Percentiles rank a stretch among this genome's conserved stretches.
phyloP scores from a whole-genome alignment of 2,329 filamentous ascomycete species.

The Alternaria ventricosa region DNA sequence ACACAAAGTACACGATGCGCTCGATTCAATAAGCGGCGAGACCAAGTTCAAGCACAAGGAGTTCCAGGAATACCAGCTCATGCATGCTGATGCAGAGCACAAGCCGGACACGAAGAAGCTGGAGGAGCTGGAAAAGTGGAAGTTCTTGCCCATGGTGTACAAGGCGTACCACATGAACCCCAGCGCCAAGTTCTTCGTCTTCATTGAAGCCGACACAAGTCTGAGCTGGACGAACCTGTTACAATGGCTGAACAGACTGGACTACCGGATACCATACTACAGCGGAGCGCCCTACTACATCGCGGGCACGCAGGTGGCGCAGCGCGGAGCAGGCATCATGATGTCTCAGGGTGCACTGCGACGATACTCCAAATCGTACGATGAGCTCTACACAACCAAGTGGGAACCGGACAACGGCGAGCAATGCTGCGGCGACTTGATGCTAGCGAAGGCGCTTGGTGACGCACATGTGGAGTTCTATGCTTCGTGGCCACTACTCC shows the following conservation, averaged over 20 bases:
- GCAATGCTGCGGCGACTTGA: slow-evolving; percentile 49
- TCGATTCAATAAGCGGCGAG: slow-evolving; percentile 50
- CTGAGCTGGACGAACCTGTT: slow-evolving; percentile 48
- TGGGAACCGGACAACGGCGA: slow-evolving; percentile 43
- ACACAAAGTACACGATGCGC: slow-evolving; percentile 58
- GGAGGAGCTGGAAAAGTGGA: slow-evolving; percentile 64
- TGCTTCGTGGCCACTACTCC: slow-evolving; percentile 51
- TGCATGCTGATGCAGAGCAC: slow-evolving; percentile 52
- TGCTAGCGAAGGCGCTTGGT: slow-evolving; percentile 43
- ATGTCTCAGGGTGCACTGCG: slow-evolving; percentile 51
- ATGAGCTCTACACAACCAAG: slow-evolving; percentile 35
- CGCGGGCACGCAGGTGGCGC: slow-evolving; percentile 48
- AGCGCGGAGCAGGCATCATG: slow-evolving; percentile 53
- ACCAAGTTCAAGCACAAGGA: slow-evolving; percentile 52
- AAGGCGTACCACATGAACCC: slow-evolving; percentile 51
- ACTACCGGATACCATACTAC: slow-evolving; percentile 52
- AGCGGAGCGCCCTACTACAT: slow-evolving; percentile 49
- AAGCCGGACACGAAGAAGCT: slow-evolving; percentile 52
- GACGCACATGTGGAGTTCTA: slow-evolving; percentile 47
- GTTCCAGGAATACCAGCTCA: slow-evolving; percentile 60
- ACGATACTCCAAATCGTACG: slow-evolving; percentile 39
- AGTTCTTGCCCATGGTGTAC: slow-evolving; percentile 63
- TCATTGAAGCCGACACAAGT: slow-evolving; percentile 46
- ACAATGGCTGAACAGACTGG: slow-evolving; percentile 48
- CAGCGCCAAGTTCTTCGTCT: slow-evolving; percentile 37